These are phyloP conservation scores for Myxozyma kluyveri DNA, from an alignment of 805 yeast species.

Conservation along the genomic window DNA sequence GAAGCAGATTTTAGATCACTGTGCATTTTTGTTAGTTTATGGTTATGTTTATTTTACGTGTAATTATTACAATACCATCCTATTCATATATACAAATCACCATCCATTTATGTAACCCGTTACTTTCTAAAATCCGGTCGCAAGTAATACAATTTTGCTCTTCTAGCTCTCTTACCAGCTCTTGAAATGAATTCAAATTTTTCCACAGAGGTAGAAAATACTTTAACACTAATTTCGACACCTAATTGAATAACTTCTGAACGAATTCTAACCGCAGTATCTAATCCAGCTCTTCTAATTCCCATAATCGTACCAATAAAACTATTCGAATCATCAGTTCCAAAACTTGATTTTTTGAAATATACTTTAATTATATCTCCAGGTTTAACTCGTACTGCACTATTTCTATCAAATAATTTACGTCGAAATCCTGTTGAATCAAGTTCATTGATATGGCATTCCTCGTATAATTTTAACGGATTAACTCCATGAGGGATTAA, in stretches of 20 bases:
- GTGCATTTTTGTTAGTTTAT: too few species aligned
- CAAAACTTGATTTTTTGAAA: constrained; percentile 48
- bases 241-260: constrained; percentile 80
- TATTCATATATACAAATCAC: not conserved
- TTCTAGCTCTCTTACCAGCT: constrained; percentile 65
- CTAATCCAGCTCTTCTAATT: constrained; percentile 66
- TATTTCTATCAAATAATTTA: constrained; percentile 48
- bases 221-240: constrained; percentile 76
- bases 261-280: constrained; percentile 75
- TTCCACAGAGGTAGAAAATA: constrained; percentile 74
- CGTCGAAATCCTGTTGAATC: constrained; percentile 74
- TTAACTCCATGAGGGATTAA: constrained; percentile 31
- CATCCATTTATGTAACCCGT: not conserved
- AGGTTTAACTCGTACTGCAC: constrained; percentile 57
- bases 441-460: constrained; percentile 49
- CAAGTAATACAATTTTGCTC: constrained; percentile 88
- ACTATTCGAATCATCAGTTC: constrained; percentile 39
- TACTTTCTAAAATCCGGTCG: constrained; percentile 41
- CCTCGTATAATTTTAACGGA: constrained; percentile 47
- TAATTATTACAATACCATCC: not conserved
- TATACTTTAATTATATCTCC: constrained; percentile 81
- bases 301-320: constrained; percentile 79
- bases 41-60: not conserved
- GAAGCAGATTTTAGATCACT: constrained; percentile 19
- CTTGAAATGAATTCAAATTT: constrained; percentile 75